Conservation (phyloP, 1,139 yeast species). For the Kodamaea suecica region DNA sequence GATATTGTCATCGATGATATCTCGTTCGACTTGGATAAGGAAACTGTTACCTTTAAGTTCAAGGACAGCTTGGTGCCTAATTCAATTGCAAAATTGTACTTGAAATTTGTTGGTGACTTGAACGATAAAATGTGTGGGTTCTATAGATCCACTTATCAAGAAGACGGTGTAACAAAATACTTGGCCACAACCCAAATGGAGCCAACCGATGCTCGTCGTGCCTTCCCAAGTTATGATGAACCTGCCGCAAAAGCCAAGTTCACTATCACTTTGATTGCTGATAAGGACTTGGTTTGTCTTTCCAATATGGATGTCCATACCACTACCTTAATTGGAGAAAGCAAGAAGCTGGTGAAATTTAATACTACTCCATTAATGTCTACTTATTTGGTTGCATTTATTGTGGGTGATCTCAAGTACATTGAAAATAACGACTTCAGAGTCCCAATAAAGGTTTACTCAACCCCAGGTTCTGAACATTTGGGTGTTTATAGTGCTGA, state of each 20-base stretch:
- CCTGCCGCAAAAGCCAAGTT: slow-evolving; percentile 75
- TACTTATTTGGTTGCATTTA: slow-evolving; percentile 28
- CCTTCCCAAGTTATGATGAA: slow-evolving; percentile 82
- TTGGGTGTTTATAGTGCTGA: slow-evolving; percentile 50
- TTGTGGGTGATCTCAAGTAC: slow-evolving; percentile 34
- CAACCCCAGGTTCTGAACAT: slow-evolving; percentile 51
- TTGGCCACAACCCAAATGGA: slow-evolving; percentile 84
- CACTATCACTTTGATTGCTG: slow-evolving; percentile 60
- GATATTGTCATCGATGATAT: slow-evolving; percentile 30
- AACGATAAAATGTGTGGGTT: slow-evolving; percentile 71
- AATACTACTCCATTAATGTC: slow-evolving; percentile 25
- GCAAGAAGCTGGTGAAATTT: slow-evolving; percentile 49
- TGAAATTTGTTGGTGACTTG: slow-evolving; percentile 66
- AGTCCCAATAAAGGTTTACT: slow-evolving; percentile 51
- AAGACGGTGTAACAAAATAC: slow-evolving; percentile 57
- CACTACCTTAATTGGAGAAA: slow-evolving; percentile 41
- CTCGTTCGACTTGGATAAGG: slow-evolving; percentile 50
- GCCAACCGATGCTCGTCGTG: slow-evolving; percentile 81
- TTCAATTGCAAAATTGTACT: slow-evolving; percentile 40
- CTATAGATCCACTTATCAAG: slow-evolving; percentile 71
- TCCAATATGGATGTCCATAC: slow-evolving; percentile 75
- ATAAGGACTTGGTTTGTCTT: slow-evolving; percentile 59
- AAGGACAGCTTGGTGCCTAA: slow-evolving; percentile 47
- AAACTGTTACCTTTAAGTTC: slow-evolving; percentile 63
- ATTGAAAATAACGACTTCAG: slow-evolving; percentile 27